Conservation (phyloP, 2,329 filamentous ascomycete species). For the Calonectria pauciramosa region DNA sequence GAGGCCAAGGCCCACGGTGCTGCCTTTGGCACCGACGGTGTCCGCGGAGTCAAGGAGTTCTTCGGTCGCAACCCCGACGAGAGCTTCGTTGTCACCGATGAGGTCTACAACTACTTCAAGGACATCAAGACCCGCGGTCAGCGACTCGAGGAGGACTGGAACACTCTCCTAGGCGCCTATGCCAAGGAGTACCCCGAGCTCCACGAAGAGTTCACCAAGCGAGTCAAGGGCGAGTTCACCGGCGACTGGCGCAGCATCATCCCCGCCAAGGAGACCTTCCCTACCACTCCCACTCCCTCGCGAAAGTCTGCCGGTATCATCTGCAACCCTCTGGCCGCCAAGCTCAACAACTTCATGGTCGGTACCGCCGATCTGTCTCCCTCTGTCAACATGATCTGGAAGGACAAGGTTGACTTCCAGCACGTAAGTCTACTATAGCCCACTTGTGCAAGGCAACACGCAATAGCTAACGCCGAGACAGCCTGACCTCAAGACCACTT, state of each 20-base stretch:
- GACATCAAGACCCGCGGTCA: conserved; percentile 59
- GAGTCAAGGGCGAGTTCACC: conserved; percentile 62
- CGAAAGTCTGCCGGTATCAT: conserved; percentile 63
- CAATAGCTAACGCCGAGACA: conserved; percentile 32
- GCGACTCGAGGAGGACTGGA: conserved; percentile 62
- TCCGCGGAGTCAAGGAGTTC: conserved; percentile 55
- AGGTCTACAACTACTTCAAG: conserved; percentile 65
- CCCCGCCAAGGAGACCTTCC: conserved; percentile 58
- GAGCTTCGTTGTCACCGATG: conserved; percentile 55
- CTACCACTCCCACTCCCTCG: conserved; percentile 61
- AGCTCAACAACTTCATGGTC: conserved; percentile 64
- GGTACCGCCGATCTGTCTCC: conserved; percentile 67
- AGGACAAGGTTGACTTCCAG: conserved; percentile 65
- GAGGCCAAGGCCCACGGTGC: conserved; percentile 70
- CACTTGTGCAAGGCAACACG: neutral
- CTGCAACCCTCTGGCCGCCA: conserved; percentile 65
- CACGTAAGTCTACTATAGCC: conserved; percentile 44
- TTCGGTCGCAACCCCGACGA: conserved; percentile 53
- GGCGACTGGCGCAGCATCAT: conserved; percentile 64
- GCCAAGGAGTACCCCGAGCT: conserved; percentile 62
- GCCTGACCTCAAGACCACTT: conserved; percentile 54
- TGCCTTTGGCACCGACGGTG: conserved; percentile 67
- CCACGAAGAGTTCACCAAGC: conserved; percentile 60
- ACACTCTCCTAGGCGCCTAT: conserved; percentile 58
- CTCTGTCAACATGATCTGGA: conserved; percentile 69